Conservation (phyloP, 345 rosid genomes). For the Gossypium anomalum region DNA sequence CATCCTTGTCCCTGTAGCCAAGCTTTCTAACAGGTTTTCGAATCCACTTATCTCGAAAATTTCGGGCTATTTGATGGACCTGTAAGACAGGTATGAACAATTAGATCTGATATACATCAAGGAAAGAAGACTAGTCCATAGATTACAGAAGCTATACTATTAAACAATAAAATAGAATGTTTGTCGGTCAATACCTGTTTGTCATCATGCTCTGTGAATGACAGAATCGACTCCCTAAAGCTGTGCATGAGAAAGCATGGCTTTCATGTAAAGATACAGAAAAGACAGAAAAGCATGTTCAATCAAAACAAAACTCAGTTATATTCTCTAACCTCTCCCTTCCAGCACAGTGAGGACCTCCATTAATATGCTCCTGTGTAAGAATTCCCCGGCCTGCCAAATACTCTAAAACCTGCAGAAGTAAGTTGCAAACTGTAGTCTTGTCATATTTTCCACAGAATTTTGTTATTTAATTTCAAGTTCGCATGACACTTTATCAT, state of each 20-base stretch:
- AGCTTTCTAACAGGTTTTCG: slow-evolving; percentile 61
- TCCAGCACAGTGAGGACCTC: slow-evolving; percentile 89
- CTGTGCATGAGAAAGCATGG: slow-evolving; percentile 56
- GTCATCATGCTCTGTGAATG: slow-evolving; percentile 93
- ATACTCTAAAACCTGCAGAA: slow-evolving; percentile 79
- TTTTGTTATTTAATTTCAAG: background rate
- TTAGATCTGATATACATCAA: background rate
- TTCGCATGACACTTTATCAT: background rate
- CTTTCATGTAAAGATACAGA: background rate
- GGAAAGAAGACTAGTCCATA: background rate
- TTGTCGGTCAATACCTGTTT: slow-evolving; percentile 57
- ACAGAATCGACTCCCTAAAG: slow-evolving; percentile 45
- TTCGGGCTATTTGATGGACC: slow-evolving; percentile 98
- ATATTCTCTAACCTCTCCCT: slow-evolving; percentile 37
- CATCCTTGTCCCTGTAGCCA: slow-evolving; percentile 56
- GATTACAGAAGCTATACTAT: background rate
- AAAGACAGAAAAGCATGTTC: background rate
- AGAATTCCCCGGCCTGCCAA: slow-evolving; percentile 79
- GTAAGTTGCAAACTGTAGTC: background rate
- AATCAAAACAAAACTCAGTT: slow-evolving; percentile 5
- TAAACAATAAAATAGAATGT: background rate
- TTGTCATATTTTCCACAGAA: background rate
- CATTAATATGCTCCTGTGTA: slow-evolving; percentile 64
- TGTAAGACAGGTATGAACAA: slow-evolving; percentile 25
- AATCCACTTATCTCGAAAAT: slow-evolving; percentile 84